Conservation (phyloP, 1,284 basidiomycete species). For the Phaffia rhodozyma region DNA sequence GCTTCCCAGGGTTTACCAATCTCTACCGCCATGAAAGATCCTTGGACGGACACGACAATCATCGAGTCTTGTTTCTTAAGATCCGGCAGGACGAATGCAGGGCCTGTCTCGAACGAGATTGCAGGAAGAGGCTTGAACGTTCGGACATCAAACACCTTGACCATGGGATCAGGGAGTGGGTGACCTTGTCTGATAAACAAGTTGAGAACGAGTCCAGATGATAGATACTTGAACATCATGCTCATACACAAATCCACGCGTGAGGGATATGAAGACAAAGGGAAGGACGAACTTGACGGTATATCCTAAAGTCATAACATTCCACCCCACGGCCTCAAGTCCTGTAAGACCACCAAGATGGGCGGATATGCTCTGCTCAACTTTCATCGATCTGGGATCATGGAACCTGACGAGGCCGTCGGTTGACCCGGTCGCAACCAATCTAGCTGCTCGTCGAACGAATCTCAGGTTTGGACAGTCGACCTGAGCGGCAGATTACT, state of each 20-base stretch:
- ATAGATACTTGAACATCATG: neutral
- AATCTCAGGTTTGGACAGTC: conserved; percentile 26
- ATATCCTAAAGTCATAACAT: conserved; percentile 73
- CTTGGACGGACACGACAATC: conserved; percentile 68
- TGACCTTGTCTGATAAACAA: conserved; percentile 57
- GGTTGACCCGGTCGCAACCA: conserved; percentile 59
- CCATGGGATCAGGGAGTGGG: conserved; percentile 78
- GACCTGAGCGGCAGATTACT: conserved; percentile 37
- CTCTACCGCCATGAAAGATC: conserved; percentile 83
- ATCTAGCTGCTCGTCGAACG: conserved; percentile 28
- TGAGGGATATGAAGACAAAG: neutral
- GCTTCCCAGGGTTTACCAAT: conserved; percentile 53
- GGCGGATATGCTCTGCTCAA: conserved; percentile 34
- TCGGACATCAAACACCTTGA: conserved; percentile 88
- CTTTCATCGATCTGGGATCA: conserved; percentile 48
- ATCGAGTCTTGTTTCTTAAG: conserved; percentile 69
- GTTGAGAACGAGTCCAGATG: neutral
- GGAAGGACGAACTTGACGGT: conserved; percentile 53
- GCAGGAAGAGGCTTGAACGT: conserved; percentile 65
- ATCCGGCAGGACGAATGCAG: conserved; percentile 72
- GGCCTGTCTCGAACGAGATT: conserved; percentile 75
- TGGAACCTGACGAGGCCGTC: conserved; percentile 76
- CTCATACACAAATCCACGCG: conserved; percentile 10
- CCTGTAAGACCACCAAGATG: conserved; percentile 72
- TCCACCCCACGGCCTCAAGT: conserved; percentile 63